Evolutionary conservation across 352 stramenopile species (phyloP).

Genomic region (Hyphochytrium catenoides): DNA sequence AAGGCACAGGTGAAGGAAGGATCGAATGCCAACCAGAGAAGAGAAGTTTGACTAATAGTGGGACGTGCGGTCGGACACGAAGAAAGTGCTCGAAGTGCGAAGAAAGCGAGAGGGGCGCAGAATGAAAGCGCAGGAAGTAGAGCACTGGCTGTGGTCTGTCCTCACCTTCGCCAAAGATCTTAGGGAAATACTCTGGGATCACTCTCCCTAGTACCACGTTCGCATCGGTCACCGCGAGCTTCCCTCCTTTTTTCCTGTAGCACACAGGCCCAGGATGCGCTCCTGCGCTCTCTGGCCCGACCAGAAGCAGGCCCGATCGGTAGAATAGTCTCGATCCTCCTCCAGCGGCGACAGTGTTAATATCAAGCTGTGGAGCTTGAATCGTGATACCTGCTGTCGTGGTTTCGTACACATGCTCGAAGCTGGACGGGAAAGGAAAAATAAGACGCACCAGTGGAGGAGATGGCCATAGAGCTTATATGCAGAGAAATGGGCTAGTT

Average conservation of each 20-base stretch:
- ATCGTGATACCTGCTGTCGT: conserved; percentile 93
- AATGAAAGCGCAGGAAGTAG: no score
- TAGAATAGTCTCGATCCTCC: conserved; percentile 90
- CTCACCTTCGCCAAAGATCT: conserved; percentile 83
- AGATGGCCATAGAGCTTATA: no score
- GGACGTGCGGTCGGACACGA: no score
- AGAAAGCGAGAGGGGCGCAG: no score
- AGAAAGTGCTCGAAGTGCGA: no score
- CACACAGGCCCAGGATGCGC: conserved; percentile 87
- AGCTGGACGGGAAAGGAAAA: no score
- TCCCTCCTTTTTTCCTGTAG: conserved; percentile 84
- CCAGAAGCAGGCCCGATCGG: conserved; percentile 86
- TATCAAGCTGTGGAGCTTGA: conserved; percentile 91
- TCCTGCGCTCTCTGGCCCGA: conserved; percentile 88
- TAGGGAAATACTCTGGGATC: conserved; percentile 86
- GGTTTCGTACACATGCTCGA: conserved; percentile 95
- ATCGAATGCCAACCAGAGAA: no score
- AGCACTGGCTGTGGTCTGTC: background rate
- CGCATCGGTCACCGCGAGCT: conserved; percentile 91
- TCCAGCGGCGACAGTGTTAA: conserved; percentile 93
- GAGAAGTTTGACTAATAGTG: no score
- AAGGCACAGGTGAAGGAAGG: no score
- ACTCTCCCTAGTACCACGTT: conserved; percentile 95
- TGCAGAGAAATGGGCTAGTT: no score
- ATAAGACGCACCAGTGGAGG: no score